Evolutionary conservation across 768 basidiomycete genomes (phyloP).

Genomic region (Sutorius australiensis): DNA sequence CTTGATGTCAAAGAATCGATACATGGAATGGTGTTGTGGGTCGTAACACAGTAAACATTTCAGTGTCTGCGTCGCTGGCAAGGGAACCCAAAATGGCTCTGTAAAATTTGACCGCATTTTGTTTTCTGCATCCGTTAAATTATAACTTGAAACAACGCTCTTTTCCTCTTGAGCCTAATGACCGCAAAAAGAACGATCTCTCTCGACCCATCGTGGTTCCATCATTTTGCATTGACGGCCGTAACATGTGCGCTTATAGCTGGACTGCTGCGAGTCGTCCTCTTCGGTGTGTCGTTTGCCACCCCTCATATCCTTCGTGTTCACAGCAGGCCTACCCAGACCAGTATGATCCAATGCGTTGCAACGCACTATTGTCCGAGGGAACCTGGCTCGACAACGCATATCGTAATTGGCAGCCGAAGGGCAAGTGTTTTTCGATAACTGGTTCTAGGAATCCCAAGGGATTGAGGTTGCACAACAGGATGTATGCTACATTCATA

Average conservation of each 20-base stretch:
- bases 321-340: constrained; percentile 40
- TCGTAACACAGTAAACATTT: no score
- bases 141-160: background rate
- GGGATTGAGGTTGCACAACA: constrained; percentile 29
- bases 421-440: constrained; percentile 46
- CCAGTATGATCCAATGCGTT: constrained; percentile 67
- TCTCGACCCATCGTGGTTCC: constrained; percentile 48
- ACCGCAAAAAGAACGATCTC: constrained; percentile 28
- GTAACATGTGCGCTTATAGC: constrained; percentile 39
- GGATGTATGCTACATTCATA: constrained; percentile 81
- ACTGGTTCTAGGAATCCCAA: background rate
- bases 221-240: constrained; percentile 41
- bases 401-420: constrained; percentile 81
- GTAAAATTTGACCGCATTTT: background rate
- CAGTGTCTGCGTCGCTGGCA: no score
- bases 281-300: constrained; percentile 39
- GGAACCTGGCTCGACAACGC: constrained; percentile 76
- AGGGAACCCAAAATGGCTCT: background rate
- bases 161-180: constrained; percentile 15
- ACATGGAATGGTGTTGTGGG: background rate
- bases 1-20: background rate
- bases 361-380: constrained; percentile 61
- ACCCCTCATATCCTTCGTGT: background rate
- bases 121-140: background rate
- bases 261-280: constrained; percentile 40